Evolutionary conservation across 192 early-diverging fungal genomes (phyloP).

Genomic region (Coemansia sp.): DNA sequence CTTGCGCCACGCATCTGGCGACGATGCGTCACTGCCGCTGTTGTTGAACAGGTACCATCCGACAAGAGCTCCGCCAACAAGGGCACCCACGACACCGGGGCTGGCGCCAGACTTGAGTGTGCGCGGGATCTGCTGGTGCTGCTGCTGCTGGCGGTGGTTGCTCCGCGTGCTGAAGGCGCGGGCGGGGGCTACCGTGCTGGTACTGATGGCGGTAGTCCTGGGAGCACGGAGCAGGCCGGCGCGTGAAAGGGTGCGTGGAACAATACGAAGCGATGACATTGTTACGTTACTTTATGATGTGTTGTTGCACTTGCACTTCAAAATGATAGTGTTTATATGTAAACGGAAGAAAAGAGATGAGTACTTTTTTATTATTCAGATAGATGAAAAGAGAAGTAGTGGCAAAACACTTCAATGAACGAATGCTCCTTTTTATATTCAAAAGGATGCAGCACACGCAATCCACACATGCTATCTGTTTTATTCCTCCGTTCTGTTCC

Average conservation of each 20-base stretch:
- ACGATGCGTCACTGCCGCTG: slow-evolving; percentile 8
- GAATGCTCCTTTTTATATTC: no score
- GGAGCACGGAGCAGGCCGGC: slow-evolving; percentile 1
- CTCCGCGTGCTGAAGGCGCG: slow-evolving; percentile 32
- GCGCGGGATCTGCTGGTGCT: slow-evolving; percentile 28
- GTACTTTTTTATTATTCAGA: slow-evolving; percentile 1
- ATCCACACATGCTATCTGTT: no score
- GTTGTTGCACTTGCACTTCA: no score
- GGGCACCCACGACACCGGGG: slow-evolving; percentile 38
- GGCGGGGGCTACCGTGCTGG: neutral
- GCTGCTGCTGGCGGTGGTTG: slow-evolving; percentile 1
- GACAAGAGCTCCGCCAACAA: slow-evolving; percentile 54
- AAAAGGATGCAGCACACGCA: no score
- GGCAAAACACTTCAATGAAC: no score
- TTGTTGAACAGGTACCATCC: slow-evolving; percentile 55
- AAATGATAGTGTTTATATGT: no score
- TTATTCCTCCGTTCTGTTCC: no score
- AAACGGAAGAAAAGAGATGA: neutral
- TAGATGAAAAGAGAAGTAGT: no score
- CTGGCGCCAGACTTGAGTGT: slow-evolving; percentile 31
- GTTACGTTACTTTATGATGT: neutral
- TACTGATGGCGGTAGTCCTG: neutral
- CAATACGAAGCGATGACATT: slow-evolving; percentile 38
- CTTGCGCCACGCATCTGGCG: slow-evolving; percentile 51
- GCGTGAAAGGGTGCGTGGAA: slow-evolving; percentile 18